Percentiles rank a stretch among this genome's conserved stretches.
These are phyloP conservation scores for Thermomyces lanuginosus DNA, from an alignment of 2,329 filamentous ascomycete species.

Conservation along the genomic window DNA sequence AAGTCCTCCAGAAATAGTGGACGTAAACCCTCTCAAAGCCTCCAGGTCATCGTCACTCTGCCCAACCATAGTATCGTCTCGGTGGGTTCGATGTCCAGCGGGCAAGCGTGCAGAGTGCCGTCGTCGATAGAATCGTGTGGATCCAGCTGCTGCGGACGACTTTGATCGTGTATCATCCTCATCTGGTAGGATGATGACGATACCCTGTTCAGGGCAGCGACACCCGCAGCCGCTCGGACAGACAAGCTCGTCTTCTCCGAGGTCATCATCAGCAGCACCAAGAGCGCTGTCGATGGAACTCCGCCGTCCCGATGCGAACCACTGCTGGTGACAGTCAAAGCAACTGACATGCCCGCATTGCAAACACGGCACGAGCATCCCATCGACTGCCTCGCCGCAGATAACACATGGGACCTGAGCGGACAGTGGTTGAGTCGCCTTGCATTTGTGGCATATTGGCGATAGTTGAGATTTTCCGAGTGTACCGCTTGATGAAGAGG, in stretches of 20 bases:
- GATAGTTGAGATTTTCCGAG: slow-evolving; percentile 7
- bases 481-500: slow-evolving; percentile 11
- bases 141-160: too few relatives aligned
- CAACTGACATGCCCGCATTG: slow-evolving; percentile 33
- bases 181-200: slow-evolving; percentile 17
- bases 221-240: slow-evolving; percentile 35
- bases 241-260: slow-evolving; percentile 11
- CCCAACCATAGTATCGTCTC: too few relatives aligned
- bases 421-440: slow-evolving; percentile 17
- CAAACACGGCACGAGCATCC: slow-evolving; percentile 32
- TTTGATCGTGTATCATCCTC: too few relatives aligned
- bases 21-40: slow-evolving; percentile 20
- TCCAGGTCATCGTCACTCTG: slow-evolving; percentile 21
- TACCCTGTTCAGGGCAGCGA: slow-evolving; percentile 25
- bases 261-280: slow-evolving; percentile 5
- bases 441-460: slow-evolving; percentile 21
- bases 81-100: too few relatives aligned
- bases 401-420: slow-evolving; percentile 27
- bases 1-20: slow-evolving; percentile 25
- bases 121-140: too few relatives aligned
- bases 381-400: slow-evolving; percentile 27
- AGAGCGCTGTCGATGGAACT: background rate
- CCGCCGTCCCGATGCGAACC: slow-evolving; percentile 20
- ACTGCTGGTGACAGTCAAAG: slow-evolving; percentile 27
- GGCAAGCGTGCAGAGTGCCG: too few relatives aligned